A percentile compares a stretch with the other conserved stretches of the same genome.
Conservation (phyloP, 1,139 yeast genomes). For the Schizosaccharomyces versatilis region DNA sequence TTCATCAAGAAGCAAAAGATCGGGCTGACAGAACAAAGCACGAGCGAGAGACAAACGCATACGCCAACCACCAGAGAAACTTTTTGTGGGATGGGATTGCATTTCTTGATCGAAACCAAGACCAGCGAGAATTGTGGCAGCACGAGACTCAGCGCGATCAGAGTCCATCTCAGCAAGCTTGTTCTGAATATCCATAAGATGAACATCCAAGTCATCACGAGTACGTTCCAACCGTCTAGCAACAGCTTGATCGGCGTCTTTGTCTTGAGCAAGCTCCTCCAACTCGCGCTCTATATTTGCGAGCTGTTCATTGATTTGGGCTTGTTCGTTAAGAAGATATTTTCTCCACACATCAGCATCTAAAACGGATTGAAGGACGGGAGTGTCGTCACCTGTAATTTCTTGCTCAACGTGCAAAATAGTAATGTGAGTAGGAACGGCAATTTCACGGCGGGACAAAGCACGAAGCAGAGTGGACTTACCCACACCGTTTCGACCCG, state of each 20-base stretch:
- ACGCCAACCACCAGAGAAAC: conserved; percentile 99
- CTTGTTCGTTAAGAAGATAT: conserved; percentile 56
- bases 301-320: conserved; percentile 49
- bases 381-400: conserved; percentile 73
- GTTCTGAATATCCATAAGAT: conserved; percentile 55
- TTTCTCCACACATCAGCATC: conserved; percentile 99
- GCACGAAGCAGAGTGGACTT: conserved; percentile 84
- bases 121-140: conserved; percentile 84
- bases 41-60: conserved; percentile 96
- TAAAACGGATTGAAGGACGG: conserved; percentile 76
- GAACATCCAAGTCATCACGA: conserved; percentile 60
- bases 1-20: conserved; percentile 76
- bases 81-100: conserved; percentile 59
- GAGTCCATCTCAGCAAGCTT: conserved; percentile 82
- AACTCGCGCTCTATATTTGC: conserved; percentile 55
- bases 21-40: conserved; percentile 93
- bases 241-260: conserved; percentile 50
- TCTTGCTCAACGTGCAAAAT: conserved; percentile 95
- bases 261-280: conserved; percentile 16
- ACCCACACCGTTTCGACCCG: conserved; percentile 99
- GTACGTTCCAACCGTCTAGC: conserved; percentile 68
- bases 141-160: conserved; percentile 92
- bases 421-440: conserved; percentile 84
- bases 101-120: conserved; percentile 81
- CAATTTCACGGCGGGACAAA: conserved; percentile 73